Evolutionary conservation across 1,284 basidiomycete species (phyloP).

Genomic region (Cutaneotrichosporon arboriforme): DNA sequence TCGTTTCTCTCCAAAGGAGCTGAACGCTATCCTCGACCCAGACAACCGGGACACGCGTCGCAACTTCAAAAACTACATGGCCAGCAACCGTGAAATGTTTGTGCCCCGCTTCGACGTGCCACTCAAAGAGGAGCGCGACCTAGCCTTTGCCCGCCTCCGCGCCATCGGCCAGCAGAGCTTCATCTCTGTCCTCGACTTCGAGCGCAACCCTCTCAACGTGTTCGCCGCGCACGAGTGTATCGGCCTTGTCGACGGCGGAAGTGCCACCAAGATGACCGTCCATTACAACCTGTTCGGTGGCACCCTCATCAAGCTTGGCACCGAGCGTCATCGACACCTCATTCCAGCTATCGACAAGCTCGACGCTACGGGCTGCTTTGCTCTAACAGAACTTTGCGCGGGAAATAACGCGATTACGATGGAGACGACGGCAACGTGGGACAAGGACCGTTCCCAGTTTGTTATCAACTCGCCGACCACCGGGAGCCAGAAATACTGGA

Average conservation of each 20-base stretch:
- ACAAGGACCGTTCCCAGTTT: conserved; percentile 6
- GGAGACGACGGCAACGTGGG: conserved; percentile 14
- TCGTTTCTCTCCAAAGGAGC: conserved; percentile 5
- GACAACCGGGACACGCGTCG: conserved; percentile 13
- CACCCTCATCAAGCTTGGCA: conserved; percentile 15
- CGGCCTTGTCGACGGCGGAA: conserved; percentile 9
- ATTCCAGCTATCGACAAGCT: conserved; percentile 8
- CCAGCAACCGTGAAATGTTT: conserved; percentile 8
- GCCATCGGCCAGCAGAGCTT: conserved; percentile 2
- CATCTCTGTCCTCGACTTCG: conserved; percentile 14
- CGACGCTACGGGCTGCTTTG: conserved; percentile 11
- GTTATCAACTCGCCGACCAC: conserved; percentile 10
- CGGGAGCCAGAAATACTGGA: conserved; percentile 15
- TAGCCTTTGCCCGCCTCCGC: conserved; percentile 6
- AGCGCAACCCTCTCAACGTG: conserved; percentile 16
- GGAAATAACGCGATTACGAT: conserved; percentile 17
- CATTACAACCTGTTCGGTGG: conserved; percentile 17
- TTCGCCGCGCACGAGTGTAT: conserved; percentile 14
- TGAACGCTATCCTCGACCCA: conserved; percentile 14
- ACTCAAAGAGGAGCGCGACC: conserved; percentile 13
- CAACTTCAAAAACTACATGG: conserved; percentile 9
- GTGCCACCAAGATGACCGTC: conserved; percentile 15
- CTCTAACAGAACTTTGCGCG: conserved; percentile 2
- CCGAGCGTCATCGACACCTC: conserved; percentile 13
- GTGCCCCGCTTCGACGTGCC: conserved; percentile 17